phyloP scores from a whole-genome alignment of 2,329 filamentous ascomycete genomes.

The Phaeosphaeriaceae sp. region DNA sequence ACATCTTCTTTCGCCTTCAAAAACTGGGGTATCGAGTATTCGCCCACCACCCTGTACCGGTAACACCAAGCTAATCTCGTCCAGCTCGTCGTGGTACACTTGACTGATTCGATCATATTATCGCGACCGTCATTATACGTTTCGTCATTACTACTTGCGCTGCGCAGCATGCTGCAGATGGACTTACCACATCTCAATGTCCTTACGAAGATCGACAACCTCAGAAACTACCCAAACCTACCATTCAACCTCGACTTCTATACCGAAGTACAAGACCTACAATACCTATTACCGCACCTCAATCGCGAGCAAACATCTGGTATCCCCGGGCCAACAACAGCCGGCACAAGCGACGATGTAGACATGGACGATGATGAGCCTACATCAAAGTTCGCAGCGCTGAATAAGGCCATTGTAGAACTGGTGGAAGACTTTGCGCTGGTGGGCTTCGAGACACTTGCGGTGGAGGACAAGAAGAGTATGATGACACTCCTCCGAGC shows the following conservation, averaged over 20 bases:
- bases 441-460: constrained; percentile 90
- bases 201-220: constrained; percentile 96
- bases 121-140: constrained; percentile 95
- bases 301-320: constrained; percentile 70
- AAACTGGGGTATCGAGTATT: constrained; percentile 91
- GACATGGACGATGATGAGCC: constrained; percentile 50
- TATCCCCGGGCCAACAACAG: constrained; percentile 40
- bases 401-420: constrained; percentile 87
- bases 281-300: constrained; percentile 81
- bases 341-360: constrained; percentile 50
- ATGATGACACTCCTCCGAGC: constrained; percentile 92
- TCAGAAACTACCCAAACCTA: constrained; percentile 81
- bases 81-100: constrained; percentile 89
- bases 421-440: constrained; percentile 90
- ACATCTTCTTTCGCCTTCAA: constrained; percentile 89
- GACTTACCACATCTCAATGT: constrained; percentile 96
- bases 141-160: constrained; percentile 88
- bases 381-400: constrained; percentile 74
- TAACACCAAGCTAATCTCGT: constrained; percentile 30
- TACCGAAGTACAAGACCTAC: constrained; percentile 93
- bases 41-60: constrained; percentile 35
- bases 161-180: constrained; percentile 97
- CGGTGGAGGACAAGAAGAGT: constrained; percentile 94
- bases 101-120: constrained; percentile 92
- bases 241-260: constrained; percentile 98